Conservation (phyloP, 1,284 basidiomycete species). For the Microbotryum scabiosae region DNA sequence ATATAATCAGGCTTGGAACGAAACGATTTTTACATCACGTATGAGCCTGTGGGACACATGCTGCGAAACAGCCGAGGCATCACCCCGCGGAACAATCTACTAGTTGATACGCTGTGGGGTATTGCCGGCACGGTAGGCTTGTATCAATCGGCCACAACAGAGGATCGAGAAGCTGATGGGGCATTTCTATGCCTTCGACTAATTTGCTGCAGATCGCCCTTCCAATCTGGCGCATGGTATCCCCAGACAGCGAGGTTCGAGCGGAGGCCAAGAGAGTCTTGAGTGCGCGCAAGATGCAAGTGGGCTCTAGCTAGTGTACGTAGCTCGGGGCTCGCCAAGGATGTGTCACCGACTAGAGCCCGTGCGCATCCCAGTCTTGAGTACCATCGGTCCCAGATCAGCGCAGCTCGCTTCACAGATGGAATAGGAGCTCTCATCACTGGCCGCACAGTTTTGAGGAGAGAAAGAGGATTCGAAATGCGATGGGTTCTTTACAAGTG, state of each 20-base stretch:
- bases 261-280: constrained; percentile 7
- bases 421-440: too few relatives aligned
- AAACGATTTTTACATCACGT: constrained; percentile 67
- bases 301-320: too few relatives aligned
- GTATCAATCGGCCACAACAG: too few relatives aligned
- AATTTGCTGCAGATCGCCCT: constrained; percentile 38
- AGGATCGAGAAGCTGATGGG: background rate
- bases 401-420: too few relatives aligned
- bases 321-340: too few relatives aligned
- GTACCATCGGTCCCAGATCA: too few relatives aligned
- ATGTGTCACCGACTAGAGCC: too few relatives aligned
- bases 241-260: constrained; percentile 28
- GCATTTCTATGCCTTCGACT: background rate
- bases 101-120: constrained; percentile 50
- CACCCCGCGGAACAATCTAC: constrained; percentile 54
- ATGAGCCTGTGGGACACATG: constrained; percentile 58
- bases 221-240: constrained; percentile 42
- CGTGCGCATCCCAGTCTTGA: too few relatives aligned
- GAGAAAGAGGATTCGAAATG: too few relatives aligned
- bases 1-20: constrained; percentile 53
- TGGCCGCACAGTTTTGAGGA: too few relatives aligned
- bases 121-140: constrained; percentile 46
- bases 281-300: background rate
- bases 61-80: constrained; percentile 63
- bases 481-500: too few relatives aligned